Base-by-base conservation (phyloP, 441 rosid species). In the Croton laevigatus region DNA sequence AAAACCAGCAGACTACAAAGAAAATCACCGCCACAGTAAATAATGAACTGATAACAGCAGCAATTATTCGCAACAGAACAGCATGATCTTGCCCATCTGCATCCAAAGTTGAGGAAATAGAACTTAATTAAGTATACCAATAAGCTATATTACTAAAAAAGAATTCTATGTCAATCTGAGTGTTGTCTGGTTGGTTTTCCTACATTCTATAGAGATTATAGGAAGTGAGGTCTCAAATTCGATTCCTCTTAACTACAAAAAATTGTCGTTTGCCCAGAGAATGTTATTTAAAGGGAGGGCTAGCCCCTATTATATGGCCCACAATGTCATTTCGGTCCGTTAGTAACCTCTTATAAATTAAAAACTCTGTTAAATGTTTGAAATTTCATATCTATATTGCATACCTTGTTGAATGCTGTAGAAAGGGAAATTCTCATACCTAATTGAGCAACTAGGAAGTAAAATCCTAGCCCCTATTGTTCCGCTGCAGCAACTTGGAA, bases 371-470 rank as follows among this genome's bases (percentile, higher is more conserved):
- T 27, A 2, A 27, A 27, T 27, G 2, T 27, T 27, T 27, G 32
- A 27, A 27, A 27, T 27, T 27, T 27, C n/a, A n/a, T 27, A 2
- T 14, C 16, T 49, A 52, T 17, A 52, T 52, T n/a, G 20, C 22
- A 1, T 52, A 65, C 68, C 68, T 65, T 32, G 14, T 27, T 11
- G 57, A 42, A 19, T 46, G 55, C 32, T 34, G 42, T 65, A 65
- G 57, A 65, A 65, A 65, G 38, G 22, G 57, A 46, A 65, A 8
- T n/a, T 65, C 57, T 65, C 68, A 8, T 65, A 65, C 22, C 68
- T 48, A 65, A 48, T 65, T 0, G 57, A 65, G 27, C 68, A 66
- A 51, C 69, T 66, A 0, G 59, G 69, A 66, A 66, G 59, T 12
- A 51, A 51, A 10, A 66, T 17, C 23, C 69, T 66, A 5, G 5